A percentile compares a stretch with the other conserved stretches of the same genome.
Evolutionary conservation across 129 eudicot genomes (phyloP).

Genomic region (Helichrysum umbraculigerum): DNA sequence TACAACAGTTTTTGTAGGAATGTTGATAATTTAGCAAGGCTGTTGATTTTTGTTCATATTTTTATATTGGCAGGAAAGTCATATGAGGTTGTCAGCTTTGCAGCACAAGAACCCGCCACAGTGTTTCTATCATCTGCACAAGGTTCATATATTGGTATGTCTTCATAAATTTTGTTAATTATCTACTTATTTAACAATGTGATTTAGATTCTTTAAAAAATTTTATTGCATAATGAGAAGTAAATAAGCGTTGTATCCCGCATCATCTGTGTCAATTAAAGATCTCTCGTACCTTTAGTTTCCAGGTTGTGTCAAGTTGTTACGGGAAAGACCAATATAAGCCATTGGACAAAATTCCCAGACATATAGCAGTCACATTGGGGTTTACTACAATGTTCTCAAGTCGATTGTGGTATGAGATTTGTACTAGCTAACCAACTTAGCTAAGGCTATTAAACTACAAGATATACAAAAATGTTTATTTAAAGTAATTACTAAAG

Average conservation of each 20-base stretch:
- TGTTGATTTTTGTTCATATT: too few species aligned
- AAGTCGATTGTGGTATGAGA: neutral
- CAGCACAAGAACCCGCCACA: slow-evolving; percentile 58
- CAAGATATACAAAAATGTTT: neutral
- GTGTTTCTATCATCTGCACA: slow-evolving; percentile 61
- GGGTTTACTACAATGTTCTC: neutral
- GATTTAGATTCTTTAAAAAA: neutral
- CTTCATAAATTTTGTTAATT: too few species aligned
- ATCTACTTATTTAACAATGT: neutral
- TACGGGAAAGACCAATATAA: neutral
- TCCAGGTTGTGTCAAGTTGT: neutral
- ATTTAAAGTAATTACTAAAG: neutral
- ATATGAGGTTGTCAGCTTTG: slow-evolving; percentile 55
- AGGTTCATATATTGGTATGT: slow-evolving; percentile 59
- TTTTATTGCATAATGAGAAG: neutral
- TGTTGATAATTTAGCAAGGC: too few species aligned
- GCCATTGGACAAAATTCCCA: neutral
- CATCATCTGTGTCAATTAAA: neutral
- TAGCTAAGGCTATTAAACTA: neutral
- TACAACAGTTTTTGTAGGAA: too few species aligned
- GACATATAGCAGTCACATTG: neutral
- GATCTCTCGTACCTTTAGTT: neutral
- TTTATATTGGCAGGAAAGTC: slow-evolving; percentile 59
- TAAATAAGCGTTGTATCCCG: neutral
- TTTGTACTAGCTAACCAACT: neutral